Evolutionary conservation across 257 asterid species (phyloP).

Genomic region (Fraxinus quadrangulata): DNA sequence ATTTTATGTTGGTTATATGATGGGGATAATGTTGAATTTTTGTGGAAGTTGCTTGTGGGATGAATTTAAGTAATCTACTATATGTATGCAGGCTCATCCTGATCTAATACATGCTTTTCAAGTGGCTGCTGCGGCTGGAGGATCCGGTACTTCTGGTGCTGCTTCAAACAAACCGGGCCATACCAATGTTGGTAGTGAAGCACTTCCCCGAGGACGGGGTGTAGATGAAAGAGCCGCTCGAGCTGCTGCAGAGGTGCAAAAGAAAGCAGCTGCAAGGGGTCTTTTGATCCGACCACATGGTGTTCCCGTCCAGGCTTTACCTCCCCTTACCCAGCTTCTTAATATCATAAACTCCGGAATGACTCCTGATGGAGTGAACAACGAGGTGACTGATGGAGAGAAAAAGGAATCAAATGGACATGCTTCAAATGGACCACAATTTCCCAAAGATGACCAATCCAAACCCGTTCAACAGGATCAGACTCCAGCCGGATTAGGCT

Average conservation of each 20-base stretch:
- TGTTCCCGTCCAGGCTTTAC: conserved; percentile 49
- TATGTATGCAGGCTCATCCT: conserved; percentile 71
- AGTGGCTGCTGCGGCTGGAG: conserved; percentile 57
- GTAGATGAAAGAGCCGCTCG: conserved; percentile 85
- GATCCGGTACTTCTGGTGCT: conserved; percentile 31
- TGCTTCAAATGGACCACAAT: conserved; percentile 34
- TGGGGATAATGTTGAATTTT: too few species aligned
- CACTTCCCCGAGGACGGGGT: conserved; percentile 63
- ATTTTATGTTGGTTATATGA: too few species aligned
- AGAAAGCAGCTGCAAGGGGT: conserved; percentile 92
- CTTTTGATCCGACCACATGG: conserved; percentile 70
- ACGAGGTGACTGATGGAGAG: conserved; percentile 30
- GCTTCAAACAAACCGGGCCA: conserved; percentile 49
- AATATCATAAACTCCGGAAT: conserved; percentile 55
- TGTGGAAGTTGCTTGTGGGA: too few species aligned
- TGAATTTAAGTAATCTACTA: too few species aligned
- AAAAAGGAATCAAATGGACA: conserved; percentile 31
- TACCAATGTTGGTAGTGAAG: conserved; percentile 46
- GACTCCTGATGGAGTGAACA: conserved; percentile 34
- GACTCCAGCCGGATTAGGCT: conserved; percentile 74
- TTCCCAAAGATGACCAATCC: conserved; percentile 28
- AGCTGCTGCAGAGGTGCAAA: conserved; percentile 79
- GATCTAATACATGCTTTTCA: conserved; percentile 81
- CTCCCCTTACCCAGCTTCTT: conserved; percentile 50
- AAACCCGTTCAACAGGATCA: conserved; percentile 37